These are phyloP conservation scores for Agaricus blazei DNA, from an alignment of 768 basidiomycete genomes.

Conservation along the genomic window DNA sequence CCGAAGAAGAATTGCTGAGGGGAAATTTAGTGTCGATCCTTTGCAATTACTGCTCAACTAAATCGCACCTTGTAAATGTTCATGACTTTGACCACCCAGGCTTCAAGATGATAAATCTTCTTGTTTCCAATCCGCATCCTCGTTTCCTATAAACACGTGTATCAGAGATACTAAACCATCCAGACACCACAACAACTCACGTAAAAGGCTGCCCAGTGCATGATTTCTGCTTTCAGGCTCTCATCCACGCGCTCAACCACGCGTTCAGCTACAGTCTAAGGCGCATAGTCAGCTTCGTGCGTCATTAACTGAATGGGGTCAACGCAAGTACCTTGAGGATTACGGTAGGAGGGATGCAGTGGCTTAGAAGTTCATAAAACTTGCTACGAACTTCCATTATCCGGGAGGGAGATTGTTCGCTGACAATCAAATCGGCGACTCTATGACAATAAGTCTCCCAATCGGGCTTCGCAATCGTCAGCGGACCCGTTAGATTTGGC, in stretches of 20 bases:
- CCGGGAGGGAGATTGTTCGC: slow-evolving; percentile 83
- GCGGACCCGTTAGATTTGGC: slow-evolving; percentile 74
- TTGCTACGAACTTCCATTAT: slow-evolving; percentile 92
- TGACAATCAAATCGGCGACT: slow-evolving; percentile 84
- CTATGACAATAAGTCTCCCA: slow-evolving; percentile 98
- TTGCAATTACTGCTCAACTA: not conserved
- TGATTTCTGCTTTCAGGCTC: slow-evolving; percentile 83
- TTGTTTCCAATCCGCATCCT: slow-evolving; percentile 87
- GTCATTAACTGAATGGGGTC: not conserved
- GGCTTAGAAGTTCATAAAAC: slow-evolving; percentile 91
- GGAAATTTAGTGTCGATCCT: slow-evolving; percentile 1
- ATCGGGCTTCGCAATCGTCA: slow-evolving; percentile 93
- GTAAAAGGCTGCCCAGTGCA: slow-evolving; percentile 98
- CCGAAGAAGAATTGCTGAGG: slow-evolving; percentile 56
- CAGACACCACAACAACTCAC: slow-evolving; percentile 37
- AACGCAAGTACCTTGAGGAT: slow-evolving; percentile 68
- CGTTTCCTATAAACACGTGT: slow-evolving; percentile 59
- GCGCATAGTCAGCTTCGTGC: not conserved
- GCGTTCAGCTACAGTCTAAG: slow-evolving; percentile 84
- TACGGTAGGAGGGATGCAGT: slow-evolving; percentile 93
- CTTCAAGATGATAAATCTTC: slow-evolving; percentile 96
- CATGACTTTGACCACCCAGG: slow-evolving; percentile 97
- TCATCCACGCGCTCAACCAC: slow-evolving; percentile 89
- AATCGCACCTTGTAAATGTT: slow-evolving; percentile 70
- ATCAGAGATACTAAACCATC: not conserved